Percentiles rank a stretch among this genome's conserved stretches.
Evolutionary conservation across 176 grass and related monocot genomes (phyloP).

Genomic region (Leersia perrieri): DNA sequence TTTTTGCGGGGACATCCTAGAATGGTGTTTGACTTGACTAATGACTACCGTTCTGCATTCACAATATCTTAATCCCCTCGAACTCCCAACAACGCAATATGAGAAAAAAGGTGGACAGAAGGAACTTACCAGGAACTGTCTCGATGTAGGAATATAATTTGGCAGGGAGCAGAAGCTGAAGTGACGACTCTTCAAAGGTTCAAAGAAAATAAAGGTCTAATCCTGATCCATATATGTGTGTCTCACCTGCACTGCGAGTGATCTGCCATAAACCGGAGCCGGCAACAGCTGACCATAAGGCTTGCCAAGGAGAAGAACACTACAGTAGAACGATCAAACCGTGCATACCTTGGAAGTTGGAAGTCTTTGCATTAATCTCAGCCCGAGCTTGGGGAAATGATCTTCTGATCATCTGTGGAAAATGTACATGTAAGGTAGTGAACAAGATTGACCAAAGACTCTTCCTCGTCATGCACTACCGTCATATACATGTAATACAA

Average conservation of each 20-base stretch:
- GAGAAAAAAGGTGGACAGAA: neutral
- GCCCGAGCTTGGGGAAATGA: neutral
- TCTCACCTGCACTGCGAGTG: neutral
- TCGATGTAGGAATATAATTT: neutral
- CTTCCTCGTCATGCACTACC: neutral
- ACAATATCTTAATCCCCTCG: neutral
- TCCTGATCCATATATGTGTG: neutral
- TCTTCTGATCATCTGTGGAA: neutral
- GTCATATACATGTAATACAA: neutral
- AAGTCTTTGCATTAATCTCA: neutral
- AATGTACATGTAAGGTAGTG: neutral
- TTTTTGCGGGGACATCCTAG: too few species aligned
- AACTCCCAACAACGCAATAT: neutral
- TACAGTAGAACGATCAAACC: slow-evolving; percentile 19
- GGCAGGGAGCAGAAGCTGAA: neutral
- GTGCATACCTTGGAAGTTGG: neutral
- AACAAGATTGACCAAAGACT: slow-evolving; percentile 30
- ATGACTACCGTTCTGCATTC: neutral
- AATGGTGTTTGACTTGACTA: neutral
- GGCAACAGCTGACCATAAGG: neutral
- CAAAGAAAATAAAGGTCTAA: neutral
- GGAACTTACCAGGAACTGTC: slow-evolving; percentile 2
- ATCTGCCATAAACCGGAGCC: neutral
- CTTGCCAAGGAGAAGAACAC: neutral
- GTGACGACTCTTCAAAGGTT: neutral